These are phyloP conservation scores for Allium sativum DNA, from an alignment of 106 monocot species.

Conservation along the genomic window DNA sequence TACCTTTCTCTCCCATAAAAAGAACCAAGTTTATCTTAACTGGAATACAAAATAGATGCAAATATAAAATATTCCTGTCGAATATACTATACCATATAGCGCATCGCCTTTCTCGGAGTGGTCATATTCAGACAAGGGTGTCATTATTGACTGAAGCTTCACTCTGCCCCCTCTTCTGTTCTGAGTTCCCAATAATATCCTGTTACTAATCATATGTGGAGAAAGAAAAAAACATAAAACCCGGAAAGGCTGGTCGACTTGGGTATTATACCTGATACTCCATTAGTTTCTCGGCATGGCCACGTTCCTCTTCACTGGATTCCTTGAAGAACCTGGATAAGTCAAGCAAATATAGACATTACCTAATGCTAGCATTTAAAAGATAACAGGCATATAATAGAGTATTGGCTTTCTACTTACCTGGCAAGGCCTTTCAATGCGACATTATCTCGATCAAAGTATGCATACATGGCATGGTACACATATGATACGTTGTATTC, in stretches of 20 bases:
- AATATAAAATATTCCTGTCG: no score
- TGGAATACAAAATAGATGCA: no score
- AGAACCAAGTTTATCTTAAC: no score
- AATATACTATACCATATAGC: conserved; percentile 40
- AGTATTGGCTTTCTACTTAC: conserved; percentile 27
- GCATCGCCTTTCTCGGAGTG: conserved; percentile 82
- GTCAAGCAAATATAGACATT: background rate
- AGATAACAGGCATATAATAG: background rate
- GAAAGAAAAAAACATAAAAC: no score
- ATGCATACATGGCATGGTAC: conserved; percentile 80
- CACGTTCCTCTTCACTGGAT: conserved; percentile 46
- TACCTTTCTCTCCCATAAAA: no score
- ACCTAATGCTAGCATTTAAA: background rate
- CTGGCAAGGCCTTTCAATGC: conserved; percentile 69
- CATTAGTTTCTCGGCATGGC: conserved; percentile 50
- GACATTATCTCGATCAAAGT: conserved; percentile 86
- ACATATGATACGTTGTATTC: conserved; percentile 90
- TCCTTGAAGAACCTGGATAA: conserved; percentile 41
- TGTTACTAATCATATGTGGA: no score
- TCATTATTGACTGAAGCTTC: conserved; percentile 56
- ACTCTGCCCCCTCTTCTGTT: conserved; percentile 78
- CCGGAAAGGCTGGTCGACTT: no score
- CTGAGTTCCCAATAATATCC: conserved; percentile 5
- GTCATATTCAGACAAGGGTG: conserved; percentile 63
- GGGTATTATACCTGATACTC: conserved; percentile 24